phyloP scores from a whole-genome alignment of 2,329 filamentous ascomycete species.

The Diaporthe aspalathi region DNA sequence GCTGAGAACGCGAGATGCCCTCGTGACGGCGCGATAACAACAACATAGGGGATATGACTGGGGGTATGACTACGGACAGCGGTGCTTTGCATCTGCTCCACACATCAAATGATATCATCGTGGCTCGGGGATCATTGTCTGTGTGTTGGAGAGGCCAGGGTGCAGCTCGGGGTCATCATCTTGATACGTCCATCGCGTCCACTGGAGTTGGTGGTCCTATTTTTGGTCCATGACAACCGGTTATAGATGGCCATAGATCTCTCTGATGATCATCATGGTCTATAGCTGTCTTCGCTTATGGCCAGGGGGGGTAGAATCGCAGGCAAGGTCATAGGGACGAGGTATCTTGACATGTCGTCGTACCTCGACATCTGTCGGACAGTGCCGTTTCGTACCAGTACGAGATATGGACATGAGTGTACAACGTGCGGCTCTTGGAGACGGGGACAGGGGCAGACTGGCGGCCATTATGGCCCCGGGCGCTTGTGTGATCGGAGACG shows the following conservation, averaged over 20 bases:
- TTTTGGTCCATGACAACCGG: background rate
- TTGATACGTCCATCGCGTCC: background rate
- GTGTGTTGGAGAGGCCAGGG: background rate
- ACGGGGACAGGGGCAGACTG: background rate
- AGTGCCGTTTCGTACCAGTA: conserved; percentile 28
- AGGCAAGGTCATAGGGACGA: background rate
- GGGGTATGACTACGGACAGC: background rate
- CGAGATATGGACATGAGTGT: background rate
- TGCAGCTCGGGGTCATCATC: background rate
- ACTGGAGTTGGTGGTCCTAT: background rate
- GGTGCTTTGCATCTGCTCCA: background rate
- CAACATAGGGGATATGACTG: background rate
- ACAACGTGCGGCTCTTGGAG: background rate
- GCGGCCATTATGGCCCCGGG: background rate
- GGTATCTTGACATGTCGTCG: background rate
- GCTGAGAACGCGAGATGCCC: background rate
- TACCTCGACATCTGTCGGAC: background rate
- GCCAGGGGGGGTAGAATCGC: background rate
- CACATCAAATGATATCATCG: background rate
- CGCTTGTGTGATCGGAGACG: conserved; percentile 29
- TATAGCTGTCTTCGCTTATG: background rate
- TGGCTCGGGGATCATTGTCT: background rate
- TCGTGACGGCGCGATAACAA: background rate
- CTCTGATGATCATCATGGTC: background rate
- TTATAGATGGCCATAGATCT: background rate